These are phyloP conservation scores for Colletotrichum filicis DNA, from an alignment of 2,329 filamentous ascomycete genomes.

Conservation along the genomic window DNA sequence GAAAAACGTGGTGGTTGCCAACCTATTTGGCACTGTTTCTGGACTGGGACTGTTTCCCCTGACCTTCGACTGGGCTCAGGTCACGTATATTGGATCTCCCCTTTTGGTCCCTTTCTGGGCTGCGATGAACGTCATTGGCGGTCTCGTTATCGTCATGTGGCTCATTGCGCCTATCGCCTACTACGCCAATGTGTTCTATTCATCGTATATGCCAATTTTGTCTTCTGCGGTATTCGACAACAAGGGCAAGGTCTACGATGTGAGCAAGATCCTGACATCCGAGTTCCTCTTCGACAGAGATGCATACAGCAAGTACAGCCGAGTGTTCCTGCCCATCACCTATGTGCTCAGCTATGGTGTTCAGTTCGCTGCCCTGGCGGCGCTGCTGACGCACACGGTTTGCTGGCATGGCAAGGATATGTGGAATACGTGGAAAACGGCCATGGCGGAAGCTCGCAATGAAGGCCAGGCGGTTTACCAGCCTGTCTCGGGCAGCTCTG, in stretches of 20 bases:
- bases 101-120: slow-evolving; percentile 89
- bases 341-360: slow-evolving; percentile 89
- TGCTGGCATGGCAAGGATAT: slow-evolving; percentile 91
- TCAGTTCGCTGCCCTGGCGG: slow-evolving; percentile 85
- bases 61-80: slow-evolving; percentile 92
- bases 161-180: slow-evolving; percentile 83
- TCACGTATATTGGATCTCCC: slow-evolving; percentile 88
- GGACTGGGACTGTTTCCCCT: slow-evolving; percentile 86
- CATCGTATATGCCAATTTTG: slow-evolving; percentile 87
- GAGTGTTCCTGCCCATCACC: slow-evolving; percentile 86
- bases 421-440: slow-evolving; percentile 78
- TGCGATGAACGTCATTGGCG: slow-evolving; percentile 84
- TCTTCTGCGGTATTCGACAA: slow-evolving; percentile 90
- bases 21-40: slow-evolving; percentile 87
- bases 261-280: slow-evolving; percentile 80
- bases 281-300: slow-evolving; percentile 82
- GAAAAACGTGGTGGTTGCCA: slow-evolving; percentile 85
- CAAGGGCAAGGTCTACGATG: slow-evolving; percentile 81
- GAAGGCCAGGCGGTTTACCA: slow-evolving; percentile 64
- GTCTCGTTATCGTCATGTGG: slow-evolving; percentile 87
- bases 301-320: slow-evolving; percentile 83
- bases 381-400: slow-evolving; percentile 81
- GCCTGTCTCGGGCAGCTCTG: slow-evolving; percentile 51
- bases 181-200: slow-evolving; percentile 82
- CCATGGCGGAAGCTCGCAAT: slow-evolving; percentile 70